Evolutionary conservation across 345 rosid species (phyloP), one percentile per base, ranked within the genome.

Genomic region (Alliaria petiolata): DNA sequence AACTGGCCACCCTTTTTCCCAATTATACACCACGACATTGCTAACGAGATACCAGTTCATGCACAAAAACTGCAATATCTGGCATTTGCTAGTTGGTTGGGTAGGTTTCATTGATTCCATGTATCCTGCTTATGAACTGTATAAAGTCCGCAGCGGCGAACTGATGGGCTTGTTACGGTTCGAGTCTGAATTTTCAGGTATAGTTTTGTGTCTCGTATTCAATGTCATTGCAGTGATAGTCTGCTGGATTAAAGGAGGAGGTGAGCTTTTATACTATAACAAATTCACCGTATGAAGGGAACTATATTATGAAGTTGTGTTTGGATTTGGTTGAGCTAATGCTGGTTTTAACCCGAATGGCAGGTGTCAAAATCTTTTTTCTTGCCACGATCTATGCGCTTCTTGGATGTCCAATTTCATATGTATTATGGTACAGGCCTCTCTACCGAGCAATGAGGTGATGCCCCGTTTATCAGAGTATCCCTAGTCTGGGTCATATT

Each of bases 1-100:
- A 95, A 90, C 74, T 95, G 98, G 96, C 99, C 99, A n/a, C 97
- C 98, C 1, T 76, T 87, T 73, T 95, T 88, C 71, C 99, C 99
- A 45, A 87, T 95, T 17, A 95, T 95, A 62, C 99, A 92, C 78
- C 98, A 95, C 75, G 99, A 95, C 76, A 88, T 95, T 63, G 86
- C 98, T 28, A 95, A 88, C 57, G n/a, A n/a, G 79, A 95, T 90
- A 79, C 99, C 98, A 12, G 83, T 86, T 71, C 90, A 88, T 81
- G 97, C 92, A 22, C 99, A 95, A 36, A 89, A 84, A 82, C 81
- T 90, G 65, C 99, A 95, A 71, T 95, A n/a, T 80, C 83, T 95
- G 67, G 99, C 99, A 49, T 95, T 95, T 56, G 96, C 97, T 33
- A 95, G 96, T 84, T 95, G 98, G 99, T 84, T 95, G 77, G 99